A percentile compares a stretch with the other conserved stretches of the same genome.
Conservation (phyloP, 1,284 basidiomycete species). For the Moesziomyces globuligerus region DNA sequence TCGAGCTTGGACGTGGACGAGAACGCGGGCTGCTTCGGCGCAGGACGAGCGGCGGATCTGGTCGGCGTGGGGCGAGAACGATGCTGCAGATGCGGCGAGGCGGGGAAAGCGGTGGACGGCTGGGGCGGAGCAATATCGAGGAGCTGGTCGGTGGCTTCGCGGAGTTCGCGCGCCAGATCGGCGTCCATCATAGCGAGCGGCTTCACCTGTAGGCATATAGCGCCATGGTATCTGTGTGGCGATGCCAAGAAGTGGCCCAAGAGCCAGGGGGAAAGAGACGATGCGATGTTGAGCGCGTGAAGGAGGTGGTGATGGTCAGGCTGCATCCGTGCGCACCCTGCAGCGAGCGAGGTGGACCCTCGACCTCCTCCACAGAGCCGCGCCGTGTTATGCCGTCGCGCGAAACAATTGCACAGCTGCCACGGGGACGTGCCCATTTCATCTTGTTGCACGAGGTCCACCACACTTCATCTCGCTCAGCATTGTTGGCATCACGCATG, state of each 20-base stretch:
- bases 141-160: slow-evolving; percentile 46
- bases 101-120: slow-evolving; percentile 4
- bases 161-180: slow-evolving; percentile 43
- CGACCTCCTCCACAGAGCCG: not conserved
- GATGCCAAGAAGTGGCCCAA: not conserved
- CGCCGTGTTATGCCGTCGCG: not conserved
- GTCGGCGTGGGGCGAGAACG: not conserved
- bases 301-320: not conserved
- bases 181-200: slow-evolving; percentile 24
- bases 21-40: slow-evolving; percentile 6
- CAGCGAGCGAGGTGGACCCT: not conserved
- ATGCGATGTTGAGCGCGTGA: not conserved
- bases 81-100: slow-evolving; percentile 18
- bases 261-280: slow-evolving; percentile 1
- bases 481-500: no score
- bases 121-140: slow-evolving; percentile 30
- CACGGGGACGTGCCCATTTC: no score
- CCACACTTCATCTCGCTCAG: no score
- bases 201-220: not conserved
- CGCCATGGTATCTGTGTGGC: not conserved
- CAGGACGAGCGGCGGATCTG: not conserved
- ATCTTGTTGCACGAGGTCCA: no score
- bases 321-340: not conserved
- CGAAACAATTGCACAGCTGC: no score
- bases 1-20: slow-evolving; percentile 31